A percentile compares a stretch with the other conserved stretches of the same genome.
Conservation (phyloP, 345 rosid genomes). For the Acer yangbiense region DNA sequence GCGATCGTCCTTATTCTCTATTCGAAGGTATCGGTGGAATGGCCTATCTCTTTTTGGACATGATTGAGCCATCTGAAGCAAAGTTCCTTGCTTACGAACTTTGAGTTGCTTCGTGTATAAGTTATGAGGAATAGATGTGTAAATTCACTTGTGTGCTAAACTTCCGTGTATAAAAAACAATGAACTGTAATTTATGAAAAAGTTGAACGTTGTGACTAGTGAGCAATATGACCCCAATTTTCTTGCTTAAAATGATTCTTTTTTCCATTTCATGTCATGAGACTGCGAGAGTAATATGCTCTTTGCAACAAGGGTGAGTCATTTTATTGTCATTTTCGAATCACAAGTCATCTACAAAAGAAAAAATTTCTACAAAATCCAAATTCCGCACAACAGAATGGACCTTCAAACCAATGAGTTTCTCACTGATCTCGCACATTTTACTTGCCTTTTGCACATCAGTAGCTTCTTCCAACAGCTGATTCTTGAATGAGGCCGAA, state of each 20-base stretch:
- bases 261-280: no score
- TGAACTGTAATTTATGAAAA: no score
- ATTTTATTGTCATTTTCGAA: conserved; percentile 30
- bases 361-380: conserved; percentile 29
- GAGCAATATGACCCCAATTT: no score
- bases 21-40: conserved; percentile 72
- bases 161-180: no score
- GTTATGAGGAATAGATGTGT: no score
- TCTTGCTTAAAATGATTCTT: no score
- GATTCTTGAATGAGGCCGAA: conserved; percentile 84
- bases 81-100: conserved; percentile 70
- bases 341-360: conserved; percentile 24
- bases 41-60: conserved; percentile 62
- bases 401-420: conserved; percentile 65
- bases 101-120: conserved; percentile 15
- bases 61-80: conserved; percentile 49
- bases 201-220: no score
- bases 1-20: conserved; percentile 60
- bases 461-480: conserved; percentile 20
- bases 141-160: neutral
- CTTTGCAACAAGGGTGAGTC: conserved; percentile 23
- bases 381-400: neutral
- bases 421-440: conserved; percentile 97
- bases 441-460: conserved; percentile 82
- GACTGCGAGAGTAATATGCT: neutral